Percentiles rank a stretch among this genome's conserved stretches.
These are phyloP conservation scores for Peronospora farinosa DNA, from an alignment of 352 stramenopile genomes.

Conservation along the genomic window DNA sequence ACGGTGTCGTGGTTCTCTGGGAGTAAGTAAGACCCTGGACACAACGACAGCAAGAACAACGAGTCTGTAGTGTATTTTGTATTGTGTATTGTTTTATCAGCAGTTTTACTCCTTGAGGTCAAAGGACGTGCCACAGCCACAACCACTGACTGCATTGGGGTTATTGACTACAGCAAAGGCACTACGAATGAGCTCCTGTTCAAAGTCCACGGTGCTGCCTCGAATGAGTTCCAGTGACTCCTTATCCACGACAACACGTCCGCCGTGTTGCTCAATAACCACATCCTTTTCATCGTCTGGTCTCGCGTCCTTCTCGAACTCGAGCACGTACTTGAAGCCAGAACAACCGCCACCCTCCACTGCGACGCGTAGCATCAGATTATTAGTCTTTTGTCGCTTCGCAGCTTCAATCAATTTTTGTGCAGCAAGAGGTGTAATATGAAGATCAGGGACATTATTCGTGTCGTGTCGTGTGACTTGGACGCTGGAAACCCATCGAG, in stretches of 20 bases:
- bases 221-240: slow-evolving; percentile 91
- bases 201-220: slow-evolving; percentile 93
- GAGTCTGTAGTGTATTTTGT: slow-evolving; percentile 1
- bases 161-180: slow-evolving; percentile 96
- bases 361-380: slow-evolving; percentile 79
- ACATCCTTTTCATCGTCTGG: slow-evolving; percentile 48
- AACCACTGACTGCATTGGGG: slow-evolving; percentile 93
- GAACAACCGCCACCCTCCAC: slow-evolving; percentile 91
- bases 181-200: slow-evolving; percentile 95
- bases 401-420: slow-evolving; percentile 60
- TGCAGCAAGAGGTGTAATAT: slow-evolving; percentile 59
- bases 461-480: slow-evolving; percentile 36
- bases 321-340: slow-evolving; percentile 91
- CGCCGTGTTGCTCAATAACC: slow-evolving; percentile 86
- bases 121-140: slow-evolving; percentile 96
- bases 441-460: slow-evolving; percentile 42
- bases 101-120: slow-evolving; percentile 89
- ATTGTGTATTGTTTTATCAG: slow-evolving; percentile 5
- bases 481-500: slow-evolving; percentile 32
- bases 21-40: slow-evolving; percentile 30
- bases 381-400: slow-evolving; percentile 43
- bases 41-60: slow-evolving; percentile 15
- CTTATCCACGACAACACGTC: slow-evolving; percentile 87
- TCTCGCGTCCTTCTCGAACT: slow-evolving; percentile 64
- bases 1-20: slow-evolving; percentile 74